Percentiles rank a stretch among this genome's conserved stretches.
phyloP scores from a whole-genome alignment of 805 yeast genomes.

The Cyberlindnera bimundalis region DNA sequence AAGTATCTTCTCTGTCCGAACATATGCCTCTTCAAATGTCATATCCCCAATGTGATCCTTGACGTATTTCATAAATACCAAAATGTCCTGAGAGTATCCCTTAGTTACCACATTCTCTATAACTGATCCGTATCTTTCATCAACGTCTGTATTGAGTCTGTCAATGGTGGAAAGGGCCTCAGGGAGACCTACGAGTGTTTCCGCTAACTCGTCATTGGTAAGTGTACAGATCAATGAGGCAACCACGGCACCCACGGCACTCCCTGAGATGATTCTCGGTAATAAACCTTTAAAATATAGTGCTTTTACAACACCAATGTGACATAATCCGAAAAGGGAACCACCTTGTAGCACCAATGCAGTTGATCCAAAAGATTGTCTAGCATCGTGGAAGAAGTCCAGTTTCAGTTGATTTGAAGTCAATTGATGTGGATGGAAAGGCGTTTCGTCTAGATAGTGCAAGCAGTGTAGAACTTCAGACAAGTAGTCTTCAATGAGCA shows the following conservation, averaged over 20 bases:
- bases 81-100: conserved; percentile 84
- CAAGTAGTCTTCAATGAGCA: conserved; percentile 82
- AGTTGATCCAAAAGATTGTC: conserved; percentile 85
- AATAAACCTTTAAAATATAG: conserved; percentile 69
- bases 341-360: conserved; percentile 94
- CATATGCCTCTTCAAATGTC: conserved; percentile 92
- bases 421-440: conserved; percentile 30
- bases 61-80: conserved; percentile 75
- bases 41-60: conserved; percentile 69
- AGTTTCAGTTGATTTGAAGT: conserved; percentile 49
- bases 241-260: conserved; percentile 91
- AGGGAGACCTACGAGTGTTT: conserved; percentile 38
- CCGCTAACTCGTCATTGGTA: conserved; percentile 58
- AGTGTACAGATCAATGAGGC: conserved; percentile 82
- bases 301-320: conserved; percentile 87
- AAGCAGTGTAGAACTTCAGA: conserved; percentile 70
- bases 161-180: conserved; percentile 39
- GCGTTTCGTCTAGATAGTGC: conserved; percentile 46
- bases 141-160: conserved; percentile 48
- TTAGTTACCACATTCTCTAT: conserved; percentile 72
- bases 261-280: conserved; percentile 86
- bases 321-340: conserved; percentile 89
- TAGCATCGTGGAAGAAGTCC: conserved; percentile 80
- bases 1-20: conserved; percentile 70
- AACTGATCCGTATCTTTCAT: conserved; percentile 61